Evolutionary conservation across 192 early-diverging fungal genomes (phyloP), one percentile per base, ranked within the genome.

Genomic region (Obelidium mucronatum): DNA sequence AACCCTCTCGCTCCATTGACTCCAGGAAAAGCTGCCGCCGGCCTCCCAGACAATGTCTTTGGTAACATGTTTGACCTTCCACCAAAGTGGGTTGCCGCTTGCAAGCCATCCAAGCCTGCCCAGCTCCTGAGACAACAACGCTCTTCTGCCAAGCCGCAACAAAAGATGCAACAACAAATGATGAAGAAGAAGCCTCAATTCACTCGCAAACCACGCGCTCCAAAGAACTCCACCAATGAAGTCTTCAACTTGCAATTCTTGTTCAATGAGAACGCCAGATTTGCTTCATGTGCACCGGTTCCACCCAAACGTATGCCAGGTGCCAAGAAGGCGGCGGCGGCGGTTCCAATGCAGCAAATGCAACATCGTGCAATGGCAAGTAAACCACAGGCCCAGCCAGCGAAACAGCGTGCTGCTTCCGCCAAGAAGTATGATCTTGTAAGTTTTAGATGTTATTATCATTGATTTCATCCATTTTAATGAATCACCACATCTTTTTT

Each of bases 31-130:
- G 56, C 70, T 4, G 70, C 56, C 31, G 22, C 70, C 22, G 40
- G 33, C 13, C 37, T 37, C 6, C 30, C 40, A 2, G 70, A 55
- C 36, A 48, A 48, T 48, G n/a, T 72, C 22, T 53, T 44, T 1
- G 70, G 70, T 15, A 59, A 72, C 30, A 72, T 72, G 51, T 72
- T 72, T 53, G 70, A 72, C 55, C 70, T 72, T 11, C 70, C 70
- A 34, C 15, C n/a, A 34, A 34, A 59, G 33, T 72, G 70, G 70
- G 70, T 58, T 4, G 54, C 40, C 26, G 19, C 52, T 8, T 58
- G 24, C 70, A 72, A 72, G 55, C 70, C 70, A n/a, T 52, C 70
- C 2, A 59, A 24, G 55, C 54, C 70, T 13, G 70, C 19, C 19
- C 44, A 48, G n/a, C n/a, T 70, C 1, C 17, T 22, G 22, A 15